Conservation (phyloP, 1,284 basidiomycete species). For the Sanghuangporus baumii region DNA sequence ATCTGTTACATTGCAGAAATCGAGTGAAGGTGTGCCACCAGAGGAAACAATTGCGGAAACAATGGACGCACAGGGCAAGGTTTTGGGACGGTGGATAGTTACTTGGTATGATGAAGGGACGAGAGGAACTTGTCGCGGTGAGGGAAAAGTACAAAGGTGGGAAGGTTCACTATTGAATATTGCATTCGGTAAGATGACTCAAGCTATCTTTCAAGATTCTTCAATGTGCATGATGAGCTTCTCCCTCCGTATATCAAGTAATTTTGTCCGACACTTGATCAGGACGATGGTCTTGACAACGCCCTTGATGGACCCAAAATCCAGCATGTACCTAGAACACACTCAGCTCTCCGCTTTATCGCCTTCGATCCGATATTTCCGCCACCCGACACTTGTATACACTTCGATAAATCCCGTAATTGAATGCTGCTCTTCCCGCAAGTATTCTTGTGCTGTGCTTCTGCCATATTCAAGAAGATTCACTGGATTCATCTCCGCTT, state of each 20-base stretch:
- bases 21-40: slow-evolving; percentile 38
- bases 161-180: slow-evolving; percentile 20
- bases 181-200: neutral
- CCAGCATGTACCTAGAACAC: too few species aligned
- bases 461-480: too few species aligned
- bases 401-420: neutral
- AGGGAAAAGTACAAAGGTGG: slow-evolving; percentile 60
- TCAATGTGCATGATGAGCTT: slow-evolving; percentile 82
- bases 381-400: neutral
- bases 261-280: neutral
- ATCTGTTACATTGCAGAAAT: slow-evolving; percentile 40
- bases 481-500: too few species aligned
- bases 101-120: slow-evolving; percentile 59
- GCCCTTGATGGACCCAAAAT: too few species aligned
- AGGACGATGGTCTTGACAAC: neutral
- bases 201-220: slow-evolving; percentile 45
- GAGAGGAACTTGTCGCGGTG: slow-evolving; percentile 49
- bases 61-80: slow-evolving; percentile 50
- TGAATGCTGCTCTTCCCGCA: too few species aligned
- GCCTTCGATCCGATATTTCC: neutral
- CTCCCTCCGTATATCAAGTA: slow-evolving; percentile 29
- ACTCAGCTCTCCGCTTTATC: neutral
- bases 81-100: slow-evolving; percentile 75
- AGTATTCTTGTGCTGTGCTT: too few species aligned
- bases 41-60: slow-evolving; percentile 80